Evolutionary conservation across 768 basidiomycete species (phyloP), one percentile per base, ranked within the genome.

Genomic region (Amanita brunnescens): DNA sequence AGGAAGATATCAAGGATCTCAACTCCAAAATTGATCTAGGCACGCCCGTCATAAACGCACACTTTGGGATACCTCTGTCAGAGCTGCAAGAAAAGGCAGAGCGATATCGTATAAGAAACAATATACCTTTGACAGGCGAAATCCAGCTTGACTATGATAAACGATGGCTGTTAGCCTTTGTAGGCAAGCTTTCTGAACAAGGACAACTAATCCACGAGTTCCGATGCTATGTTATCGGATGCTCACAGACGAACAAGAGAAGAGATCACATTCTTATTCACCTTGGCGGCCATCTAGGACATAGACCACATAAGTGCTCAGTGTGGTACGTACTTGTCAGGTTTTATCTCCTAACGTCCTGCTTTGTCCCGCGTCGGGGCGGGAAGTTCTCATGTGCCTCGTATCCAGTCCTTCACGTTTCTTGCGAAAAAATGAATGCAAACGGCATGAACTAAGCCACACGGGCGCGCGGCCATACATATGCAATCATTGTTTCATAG

Each of bases 221-320:
- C 57, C 73, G 85, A 33, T 87, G 85, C 58, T 87, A 87, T 58
- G 67, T 87, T 37, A 57, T 69, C 18, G 85, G 81, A 6, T 87
- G 85, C 62, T 64, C 69, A 23, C 85, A 87, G 61, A 71, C 67
- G 49, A 87, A 87, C 70, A 86, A 81, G 63, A 72, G 85, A 51
- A 70, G 80, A 49, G 85, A 87, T 60, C 85, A 87, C 55, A 87
- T 87, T 54, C 61, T 85, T 26, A 83, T 84, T 33, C 85, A 87
- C 54, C 75, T 87, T 29, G 83, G 85, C 26, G 79, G 80, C 14
- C 85, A 87, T 60, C 71, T 87, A 46, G 79, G 83, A 53, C 80
- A 85, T 58, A 67, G 83, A 55, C 81, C 78, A 4, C 87, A 80
- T 63, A 68, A 73, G 42, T 87, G 85, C 56, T 58, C 69, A n/a